A percentile compares a stretch with the other conserved stretches of the same genome.
Evolutionary conservation across 148 eudicot species (phyloP).

Genomic region (Rhododendron griersonianum): DNA sequence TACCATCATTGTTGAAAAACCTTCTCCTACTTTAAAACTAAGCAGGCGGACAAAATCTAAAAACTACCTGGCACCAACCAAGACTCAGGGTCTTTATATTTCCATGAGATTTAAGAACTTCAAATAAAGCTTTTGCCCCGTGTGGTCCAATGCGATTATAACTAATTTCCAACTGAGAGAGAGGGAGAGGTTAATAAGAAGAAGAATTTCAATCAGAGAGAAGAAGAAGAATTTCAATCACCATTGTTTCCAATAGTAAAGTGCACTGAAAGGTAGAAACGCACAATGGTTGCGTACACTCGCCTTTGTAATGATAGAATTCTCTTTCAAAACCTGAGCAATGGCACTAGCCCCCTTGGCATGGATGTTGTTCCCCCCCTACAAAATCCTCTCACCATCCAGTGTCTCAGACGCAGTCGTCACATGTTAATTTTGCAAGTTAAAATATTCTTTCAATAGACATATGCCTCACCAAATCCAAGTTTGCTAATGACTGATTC

Average conservation of each 20-base stretch:
- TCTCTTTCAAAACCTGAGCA: conserved; percentile 83
- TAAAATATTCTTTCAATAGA: not conserved
- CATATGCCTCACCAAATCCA: conserved; percentile 68
- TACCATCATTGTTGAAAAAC: not conserved
- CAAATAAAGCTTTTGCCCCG: conserved; percentile 86
- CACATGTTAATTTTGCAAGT: not conserved
- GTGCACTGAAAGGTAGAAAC: conserved; percentile 1
- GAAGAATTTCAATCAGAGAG: not conserved
- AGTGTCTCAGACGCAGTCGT: not conserved
- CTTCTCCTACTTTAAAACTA: not conserved
- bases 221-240: not conserved
- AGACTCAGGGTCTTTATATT: conserved; percentile 71
- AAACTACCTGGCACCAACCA: conserved; percentile 92
- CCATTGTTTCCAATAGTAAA: not conserved
- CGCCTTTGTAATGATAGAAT: conserved; percentile 61
- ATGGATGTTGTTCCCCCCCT: conserved; percentile 97
- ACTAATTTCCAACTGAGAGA: conserved; percentile 66
- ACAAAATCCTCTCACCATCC: conserved; percentile 23
- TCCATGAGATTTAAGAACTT: conserved; percentile 92
- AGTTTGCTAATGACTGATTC: conserved; percentile 65
- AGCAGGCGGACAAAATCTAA: not conserved
- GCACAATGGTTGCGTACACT: conserved; percentile 11
- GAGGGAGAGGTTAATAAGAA: conserved; percentile 4
- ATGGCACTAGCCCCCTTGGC: conserved; percentile 68
- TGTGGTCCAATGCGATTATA: conserved; percentile 97